Evolutionary conservation across 1,284 basidiomycete species (phyloP).

Genomic region (Puccinia coronata): DNA sequence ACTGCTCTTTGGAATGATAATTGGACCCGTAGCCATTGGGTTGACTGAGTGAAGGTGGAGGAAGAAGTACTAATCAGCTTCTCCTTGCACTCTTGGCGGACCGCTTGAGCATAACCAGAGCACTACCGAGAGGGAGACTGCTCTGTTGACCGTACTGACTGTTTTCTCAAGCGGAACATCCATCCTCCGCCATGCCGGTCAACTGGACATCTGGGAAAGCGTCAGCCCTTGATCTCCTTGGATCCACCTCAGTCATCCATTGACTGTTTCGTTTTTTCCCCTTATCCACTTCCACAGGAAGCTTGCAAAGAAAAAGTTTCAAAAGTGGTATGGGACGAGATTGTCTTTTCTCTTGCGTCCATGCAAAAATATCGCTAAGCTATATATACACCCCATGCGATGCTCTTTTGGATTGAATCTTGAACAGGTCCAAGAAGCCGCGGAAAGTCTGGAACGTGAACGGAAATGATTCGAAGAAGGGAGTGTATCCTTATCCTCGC

Average conservation of each 20-base stretch:
- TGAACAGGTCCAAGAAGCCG: slow-evolving; percentile 3
- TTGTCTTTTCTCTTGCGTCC: background rate
- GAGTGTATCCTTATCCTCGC: background rate
- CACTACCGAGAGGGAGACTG: too few relatives aligned
- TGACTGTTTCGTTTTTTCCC: background rate
- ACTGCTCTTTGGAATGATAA: too few relatives aligned
- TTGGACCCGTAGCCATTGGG: background rate
- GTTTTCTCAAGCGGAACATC: too few relatives aligned
- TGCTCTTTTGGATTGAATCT: too few relatives aligned
- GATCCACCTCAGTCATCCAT: background rate
- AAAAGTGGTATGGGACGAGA: background rate
- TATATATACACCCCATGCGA: too few relatives aligned
- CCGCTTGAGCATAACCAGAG: too few relatives aligned
- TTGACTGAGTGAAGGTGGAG: too few relatives aligned
- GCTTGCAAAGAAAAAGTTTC: background rate
- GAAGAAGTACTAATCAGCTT: too few relatives aligned
- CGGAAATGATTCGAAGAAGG: background rate
- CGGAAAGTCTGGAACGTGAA: background rate
- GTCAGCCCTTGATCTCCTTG: background rate
- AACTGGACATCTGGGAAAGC: slow-evolving; percentile 29
- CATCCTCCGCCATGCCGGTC: background rate
- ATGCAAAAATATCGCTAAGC: too few relatives aligned
- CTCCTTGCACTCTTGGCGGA: too few relatives aligned
- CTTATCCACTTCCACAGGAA: background rate
- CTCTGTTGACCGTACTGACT: too few relatives aligned